Evolutionary conservation across 1,139 yeast species (phyloP).

Genomic region (Geotrichum carabidarum): DNA sequence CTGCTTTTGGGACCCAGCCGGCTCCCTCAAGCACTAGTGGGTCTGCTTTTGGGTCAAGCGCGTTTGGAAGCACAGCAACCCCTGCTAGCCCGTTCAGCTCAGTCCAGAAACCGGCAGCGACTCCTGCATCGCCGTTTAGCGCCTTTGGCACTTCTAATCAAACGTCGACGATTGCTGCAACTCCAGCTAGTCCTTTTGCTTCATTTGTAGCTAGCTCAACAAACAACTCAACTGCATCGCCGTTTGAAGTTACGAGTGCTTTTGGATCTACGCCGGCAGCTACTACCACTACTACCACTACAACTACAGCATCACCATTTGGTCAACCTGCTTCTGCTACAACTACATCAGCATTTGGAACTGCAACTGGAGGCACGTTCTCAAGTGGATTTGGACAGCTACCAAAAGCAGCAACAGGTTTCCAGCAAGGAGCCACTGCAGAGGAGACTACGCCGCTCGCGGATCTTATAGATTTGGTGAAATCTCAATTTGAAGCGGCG

Average conservation of each 20-base stretch:
- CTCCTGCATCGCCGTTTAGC: conserved; percentile 6
- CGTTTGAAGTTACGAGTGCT: conserved; percentile 26
- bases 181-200: neutral
- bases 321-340: conserved; percentile 22
- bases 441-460: conserved; percentile 36
- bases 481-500: conserved; percentile 48
- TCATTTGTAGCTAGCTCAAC: neutral
- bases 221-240: conserved; percentile 13
- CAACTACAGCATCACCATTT: conserved; percentile 22
- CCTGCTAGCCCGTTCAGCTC: conserved; percentile 19
- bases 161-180: neutral
- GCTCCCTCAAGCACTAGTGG: conserved; percentile 21
- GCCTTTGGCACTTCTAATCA: conserved; percentile 4
- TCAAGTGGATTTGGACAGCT: conserved; percentile 16
- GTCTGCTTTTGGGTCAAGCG: conserved; percentile 27
- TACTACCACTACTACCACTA: neutral
- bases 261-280: conserved; percentile 1
- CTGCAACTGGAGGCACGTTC: conserved; percentile 6
- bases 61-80: conserved; percentile 16
- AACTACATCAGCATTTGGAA: conserved; percentile 25
- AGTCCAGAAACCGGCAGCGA: neutral
- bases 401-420: conserved; percentile 18
- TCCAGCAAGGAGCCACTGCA: conserved; percentile 39
- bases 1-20: conserved; percentile 18
- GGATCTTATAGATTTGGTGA: conserved; percentile 43